Base-by-base conservation (phyloP, 805 yeast species). In the Blastobotrys muscicola region DNA sequence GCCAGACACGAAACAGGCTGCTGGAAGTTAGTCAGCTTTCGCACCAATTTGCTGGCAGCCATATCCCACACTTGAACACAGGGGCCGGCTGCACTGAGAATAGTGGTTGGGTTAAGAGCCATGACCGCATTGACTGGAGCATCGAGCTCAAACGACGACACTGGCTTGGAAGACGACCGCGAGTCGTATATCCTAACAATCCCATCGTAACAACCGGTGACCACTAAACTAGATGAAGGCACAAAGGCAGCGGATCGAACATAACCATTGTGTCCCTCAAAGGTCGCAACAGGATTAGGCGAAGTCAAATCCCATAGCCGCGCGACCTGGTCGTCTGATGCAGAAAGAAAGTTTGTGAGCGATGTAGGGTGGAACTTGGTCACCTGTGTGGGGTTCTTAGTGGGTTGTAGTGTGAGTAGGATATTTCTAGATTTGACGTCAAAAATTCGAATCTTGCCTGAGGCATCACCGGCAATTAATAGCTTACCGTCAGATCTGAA, bases 151-250 rank as follows among this genome's bases (percentile, higher is more conserved):
- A 84, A 80, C 50, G 74, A 67, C 38, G 79, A 68, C 4, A 85
- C 76, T 35, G 87, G 76, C 34, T 68, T 72, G 33, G 66, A 61
- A 10, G 61, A 43, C 15, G 64, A 64, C 62, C 97, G 74, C 3
- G 92, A 75, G 66, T 90, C 98, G 56, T 82, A 90, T 4, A 92
- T 61, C 51, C 97, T 71, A 3, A 90, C 81, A 20, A 68, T 61
- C 8, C 96, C 95, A 63, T 92, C 98, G 59, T 92, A 92, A 57
- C 94, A 87, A 42, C 97, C 98, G 1, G 96, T 85, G 11, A 82
- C 81, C n/a, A 92, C 68, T 48, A 89, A 68, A 57, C 83, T 84
- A 26, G 86, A 80, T 3, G 74, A 66, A 2, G 90, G 90, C 32
- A 89, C 74, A 60, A 85, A 85, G 45, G 71, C 71, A 4, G 85